Base-by-base conservation (phyloP, 225 moss, liverwort and hornwort genomes). In the Takakia lepidozioides region DNA sequence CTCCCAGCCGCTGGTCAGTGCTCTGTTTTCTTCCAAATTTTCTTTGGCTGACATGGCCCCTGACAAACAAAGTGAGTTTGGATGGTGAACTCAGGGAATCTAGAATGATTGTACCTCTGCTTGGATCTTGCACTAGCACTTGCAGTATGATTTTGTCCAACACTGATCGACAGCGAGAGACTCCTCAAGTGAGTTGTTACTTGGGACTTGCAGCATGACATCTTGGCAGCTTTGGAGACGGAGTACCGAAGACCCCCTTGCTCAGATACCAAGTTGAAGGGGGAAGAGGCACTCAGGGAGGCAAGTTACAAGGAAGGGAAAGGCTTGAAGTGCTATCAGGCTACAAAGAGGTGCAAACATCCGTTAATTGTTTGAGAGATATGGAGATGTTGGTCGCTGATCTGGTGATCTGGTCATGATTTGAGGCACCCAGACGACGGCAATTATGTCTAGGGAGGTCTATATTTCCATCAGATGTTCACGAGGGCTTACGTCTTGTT, bases 311-410 rank as follows among this genome's bases (percentile, higher is more conserved):
- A 37, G 30, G 85, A 87, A 64, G 70, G 66, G 19, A 85, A 78
- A 52, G 55, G 59, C n/a, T 66, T 92, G n/a, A 92, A 92, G 61
- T 52, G 48, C 11, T 92, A 92, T 56, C 63, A 58, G 58, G 44
- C 88, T 34, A 32, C 58, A 26, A 83, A 85, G 36, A 82, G 73
- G 86, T 88, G 51, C n/a, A n/a, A n/a, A n/a, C n/a, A n/a, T n/a
- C n/a, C n/a, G n/a, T n/a, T n/a, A n/a, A n/a, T n/a, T n/a, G n/a
- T n/a, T n/a, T n/a, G n/a, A n/a, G n/a, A n/a, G n/a, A n/a, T n/a
- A n/a, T n/a, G n/a, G n/a, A n/a, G n/a, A n/a, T n/a, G n/a, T n/a
- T n/a, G n/a, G n/a, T n/a, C n/a, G n/a, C n/a, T n/a, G n/a, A n/a
- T n/a, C n/a, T n/a, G n/a, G n/a, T n/a, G n/a, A n/a, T n/a, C n/a